These are phyloP conservation scores for Kwoniella botswanensis DNA, from an alignment of 768 basidiomycete genomes.

Conservation along the genomic window DNA sequence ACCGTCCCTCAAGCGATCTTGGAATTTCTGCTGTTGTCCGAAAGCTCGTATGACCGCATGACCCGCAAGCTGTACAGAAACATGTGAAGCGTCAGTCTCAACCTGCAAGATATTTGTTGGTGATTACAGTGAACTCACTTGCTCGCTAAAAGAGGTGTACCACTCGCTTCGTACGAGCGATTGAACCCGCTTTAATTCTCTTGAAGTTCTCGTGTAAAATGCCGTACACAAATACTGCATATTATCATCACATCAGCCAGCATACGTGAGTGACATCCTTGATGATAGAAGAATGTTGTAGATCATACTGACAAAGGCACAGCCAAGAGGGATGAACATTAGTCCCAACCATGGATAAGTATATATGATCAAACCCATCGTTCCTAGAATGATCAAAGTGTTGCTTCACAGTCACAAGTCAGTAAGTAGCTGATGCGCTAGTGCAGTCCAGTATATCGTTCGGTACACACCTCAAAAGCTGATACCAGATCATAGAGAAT, in stretches of 20 bases:
- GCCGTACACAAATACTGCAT: slow-evolving; percentile 34
- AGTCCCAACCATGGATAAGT: slow-evolving; percentile 43
- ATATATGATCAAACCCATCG: slow-evolving; percentile 46
- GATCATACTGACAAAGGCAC: slow-evolving; percentile 28
- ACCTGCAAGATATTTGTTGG: too few species aligned
- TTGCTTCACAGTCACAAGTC: slow-evolving; percentile 4
- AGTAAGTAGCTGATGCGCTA: not conserved
- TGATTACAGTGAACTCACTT: slow-evolving; percentile 23
- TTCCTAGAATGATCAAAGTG: slow-evolving; percentile 35
- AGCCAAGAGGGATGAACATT: slow-evolving; percentile 43
- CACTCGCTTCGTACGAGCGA: slow-evolving; percentile 38
- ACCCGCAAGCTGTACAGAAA: slow-evolving; percentile 35
- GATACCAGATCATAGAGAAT: slow-evolving; percentile 34
- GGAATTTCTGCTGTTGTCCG: slow-evolving; percentile 31
- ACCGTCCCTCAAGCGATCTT: slow-evolving; percentile 24
- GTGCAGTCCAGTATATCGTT: too few species aligned
- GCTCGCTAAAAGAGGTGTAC: slow-evolving; percentile 45
- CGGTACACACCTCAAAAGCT: slow-evolving; percentile 33
- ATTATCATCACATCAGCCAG: not conserved
- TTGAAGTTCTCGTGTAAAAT: slow-evolving; percentile 45
- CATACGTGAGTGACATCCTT: too few species aligned
- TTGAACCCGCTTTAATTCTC: slow-evolving; percentile 48
- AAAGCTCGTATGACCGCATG: slow-evolving; percentile 45
- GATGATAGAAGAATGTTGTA: too few species aligned
- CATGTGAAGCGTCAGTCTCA: not conserved